Evolutionary conservation across 164 flowering plant species (phyloP), one percentile per base, ranked within the genome.

Genomic region (Stephania cephalantha): DNA sequence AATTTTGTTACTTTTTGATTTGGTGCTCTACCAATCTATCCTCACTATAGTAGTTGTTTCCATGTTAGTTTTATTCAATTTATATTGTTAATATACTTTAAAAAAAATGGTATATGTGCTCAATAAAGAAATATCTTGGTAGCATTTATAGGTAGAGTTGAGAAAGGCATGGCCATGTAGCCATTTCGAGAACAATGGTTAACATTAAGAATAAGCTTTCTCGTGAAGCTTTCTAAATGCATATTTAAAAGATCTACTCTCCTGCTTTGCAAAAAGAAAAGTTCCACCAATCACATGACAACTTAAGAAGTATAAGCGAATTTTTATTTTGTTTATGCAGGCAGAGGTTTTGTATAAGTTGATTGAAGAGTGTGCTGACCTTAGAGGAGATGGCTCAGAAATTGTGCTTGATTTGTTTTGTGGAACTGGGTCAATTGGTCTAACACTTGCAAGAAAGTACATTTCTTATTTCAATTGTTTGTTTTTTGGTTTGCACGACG

Each of bases 341-440:
- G 99, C 99, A 25, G 99, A 96, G 82, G 87, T 96, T 82, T 85
- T 94, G 7, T 96, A 94, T 82, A 86, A 84, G 80, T 90, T 94
- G 63, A 85, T 96, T 71, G 97, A 90, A 87, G 97, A 94, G 15
- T 87, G 87, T 86, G 92, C 95, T 81, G 86, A 84, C 78, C 87
- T 96, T 45, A 92, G 78, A 85, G 98, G 97, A 75, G 97, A 96
- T 85, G 93, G 95, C 76, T 91, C 98, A 48, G 97, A 96, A 86
- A 79, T 89, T 80, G 92, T 96, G 70, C 94, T 96, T 50, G 99
- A 96, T 82, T 84, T 94, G 63, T 96, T 96, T 78, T 96, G 98
- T 84, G 98, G 99, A 79, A 96, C 98, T 48, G 99, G 99, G 65
- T 92, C 99, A 77, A 96, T 94, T 75, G 98, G 99, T 73, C 82